Conservation (phyloP, 371 early-diverging fungal species). For the Conidiobolus incongruus region DNA sequence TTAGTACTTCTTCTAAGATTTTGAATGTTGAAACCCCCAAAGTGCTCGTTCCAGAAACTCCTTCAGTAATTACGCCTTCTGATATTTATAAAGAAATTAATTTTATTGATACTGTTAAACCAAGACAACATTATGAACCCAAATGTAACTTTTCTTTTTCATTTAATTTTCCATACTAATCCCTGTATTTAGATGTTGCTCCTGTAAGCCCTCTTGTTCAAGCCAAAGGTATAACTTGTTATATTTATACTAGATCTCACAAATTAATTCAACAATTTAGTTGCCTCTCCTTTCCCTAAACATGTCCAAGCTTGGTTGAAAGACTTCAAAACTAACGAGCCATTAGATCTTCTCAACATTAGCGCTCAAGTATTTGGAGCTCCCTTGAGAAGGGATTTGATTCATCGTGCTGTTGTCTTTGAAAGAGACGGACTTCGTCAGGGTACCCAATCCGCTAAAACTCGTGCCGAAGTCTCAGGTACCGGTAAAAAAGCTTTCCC, state of each 20-base stretch:
- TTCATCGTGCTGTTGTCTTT: slow-evolving; percentile 72
- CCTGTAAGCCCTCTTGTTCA: not conserved
- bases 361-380: slow-evolving; percentile 53
- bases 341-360: slow-evolving; percentile 48
- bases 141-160: not conserved
- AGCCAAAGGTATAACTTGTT: slow-evolving; percentile 2
- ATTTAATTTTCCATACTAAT: not conserved
- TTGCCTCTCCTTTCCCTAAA: slow-evolving; percentile 9
- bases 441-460: slow-evolving; percentile 67
- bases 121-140: not conserved
- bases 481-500: slow-evolving; percentile 50
- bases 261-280: not conserved
- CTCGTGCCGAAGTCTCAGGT: slow-evolving; percentile 69
- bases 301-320: slow-evolving; percentile 60
- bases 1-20: too few species aligned
- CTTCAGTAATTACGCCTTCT: too few species aligned
- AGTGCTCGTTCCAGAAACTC: too few species aligned
- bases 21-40: too few species aligned
- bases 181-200: slow-evolving; percentile 1
- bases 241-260: too few species aligned
- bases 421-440: slow-evolving; percentile 57
- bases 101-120: too few species aligned
- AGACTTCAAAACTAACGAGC: slow-evolving; percentile 50
- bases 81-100: too few species aligned
- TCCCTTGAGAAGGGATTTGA: slow-evolving; percentile 60